Evolutionary conservation across 352 stramenopile species (phyloP), one percentile per base, ranked within the genome.

Genomic region (Pythium utonaiense): DNA sequence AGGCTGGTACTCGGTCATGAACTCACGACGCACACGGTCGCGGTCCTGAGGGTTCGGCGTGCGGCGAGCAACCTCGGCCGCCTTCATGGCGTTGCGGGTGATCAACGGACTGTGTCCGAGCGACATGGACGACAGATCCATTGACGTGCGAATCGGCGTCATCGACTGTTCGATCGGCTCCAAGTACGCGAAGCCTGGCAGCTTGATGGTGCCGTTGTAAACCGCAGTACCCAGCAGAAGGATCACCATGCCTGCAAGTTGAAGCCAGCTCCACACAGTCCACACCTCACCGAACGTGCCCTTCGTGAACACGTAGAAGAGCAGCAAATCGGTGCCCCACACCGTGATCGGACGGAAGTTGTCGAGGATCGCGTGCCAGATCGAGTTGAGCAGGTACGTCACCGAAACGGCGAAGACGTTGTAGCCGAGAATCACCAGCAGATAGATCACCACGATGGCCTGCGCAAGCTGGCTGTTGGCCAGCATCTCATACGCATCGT

Each of bases 301-400:
- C 50, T 76, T 74, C 19, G 89, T 97, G 67, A 98, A 96, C 52
- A 91, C 69, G 78, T 99, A 99, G 67, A 97, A 99, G 25, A 99
- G 96, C 56, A 98, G 68, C 22, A 99, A 75, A 77, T 99, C 96
- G 14, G 81, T 90, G 19, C 72, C 81, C 95, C 96, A 99, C 13
- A 99, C 94, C 10, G 93, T 98, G 63, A 99, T 98, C 10, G 95
- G 94, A 33, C 95, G 83, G 75, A 98, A 98, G 68, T 99, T 99
- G 82, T 99, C 96, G 13, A 99, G 73, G 70, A 99, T 99, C 28
- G 96, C 96, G 78, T 99, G 96, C 96, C 96, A 99, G 48, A 99
- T 96, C 40, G 89, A 97, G 77, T 97, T 98, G 31, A 99, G 73
- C 58, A 98, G 74, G 58, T 97, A 98, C 38, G 96, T 98, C 9